Evolutionary conservation across 371 early-diverging fungal genomes (phyloP).

Genomic region (Furculomyces boomerangus): DNA sequence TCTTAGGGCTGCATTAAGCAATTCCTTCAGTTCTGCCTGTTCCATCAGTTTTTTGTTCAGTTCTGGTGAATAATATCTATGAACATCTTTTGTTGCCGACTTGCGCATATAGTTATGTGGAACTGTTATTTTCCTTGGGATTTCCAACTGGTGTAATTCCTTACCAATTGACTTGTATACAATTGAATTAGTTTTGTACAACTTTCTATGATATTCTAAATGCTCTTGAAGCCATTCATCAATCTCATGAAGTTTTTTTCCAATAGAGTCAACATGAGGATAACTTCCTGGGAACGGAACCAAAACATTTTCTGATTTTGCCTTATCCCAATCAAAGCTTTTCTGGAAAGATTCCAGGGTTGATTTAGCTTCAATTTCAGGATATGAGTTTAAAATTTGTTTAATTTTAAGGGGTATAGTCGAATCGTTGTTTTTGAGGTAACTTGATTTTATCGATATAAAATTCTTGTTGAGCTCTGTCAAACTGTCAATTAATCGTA

Average conservation of each 20-base stretch:
- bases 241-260: conserved; percentile 29
- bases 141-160: conserved; percentile 88
- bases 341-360: conserved; percentile 37
- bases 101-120: conserved; percentile 61
- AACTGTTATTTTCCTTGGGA: conserved; percentile 54
- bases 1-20: conserved; percentile 45
- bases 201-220: conserved; percentile 34
- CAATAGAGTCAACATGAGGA: conserved; percentile 48
- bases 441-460: neutral
- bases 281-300: conserved; percentile 59
- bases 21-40: conserved; percentile 73
- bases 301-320: conserved; percentile 47
- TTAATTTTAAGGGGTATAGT: conserved; percentile 16
- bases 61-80: conserved; percentile 70
- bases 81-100: conserved; percentile 57
- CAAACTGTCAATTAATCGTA: conserved; percentile 14
- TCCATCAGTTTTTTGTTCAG: conserved; percentile 44
- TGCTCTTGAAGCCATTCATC: conserved; percentile 45
- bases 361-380: neutral
- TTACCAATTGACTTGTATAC: conserved; percentile 83
- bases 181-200: conserved; percentile 32
- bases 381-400: conserved; percentile 19
- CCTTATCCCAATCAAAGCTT: conserved; percentile 52
- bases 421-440: neutral
- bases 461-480: neutral